Conservation (phyloP, 1,139 yeast genomes). For the Pichia sp. region DNA sequence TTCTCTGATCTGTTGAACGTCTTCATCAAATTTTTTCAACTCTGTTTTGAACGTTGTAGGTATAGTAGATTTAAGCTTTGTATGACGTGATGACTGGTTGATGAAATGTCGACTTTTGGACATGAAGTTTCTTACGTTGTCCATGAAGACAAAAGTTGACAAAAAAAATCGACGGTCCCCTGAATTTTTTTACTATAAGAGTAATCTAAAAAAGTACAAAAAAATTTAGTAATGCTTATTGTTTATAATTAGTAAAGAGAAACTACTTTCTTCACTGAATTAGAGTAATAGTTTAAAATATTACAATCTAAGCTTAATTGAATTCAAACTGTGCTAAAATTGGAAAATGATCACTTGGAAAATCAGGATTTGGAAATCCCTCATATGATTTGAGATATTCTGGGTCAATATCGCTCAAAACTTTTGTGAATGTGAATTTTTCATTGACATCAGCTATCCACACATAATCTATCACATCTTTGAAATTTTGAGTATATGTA, state of each 20-base stretch:
- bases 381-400: conserved; percentile 17
- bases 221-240: no score
- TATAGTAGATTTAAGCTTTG: not conserved
- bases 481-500: conserved; percentile 42
- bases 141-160: not conserved
- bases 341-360: conserved; percentile 41
- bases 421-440: conserved; percentile 26
- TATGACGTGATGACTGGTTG: not conserved
- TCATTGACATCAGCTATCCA: conserved; percentile 39
- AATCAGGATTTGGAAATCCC: conserved; percentile 37
- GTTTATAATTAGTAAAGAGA: no score
- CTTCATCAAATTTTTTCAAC: conserved; percentile 7
- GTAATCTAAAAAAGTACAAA: no score
- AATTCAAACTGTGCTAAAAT: conserved; percentile 27
- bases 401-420: conserved; percentile 27
- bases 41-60: conserved; percentile 5
- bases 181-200: no score
- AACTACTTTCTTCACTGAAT: no score
- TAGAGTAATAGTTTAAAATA: no score
- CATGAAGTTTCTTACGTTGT: no score
- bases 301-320: conserved; percentile 2
- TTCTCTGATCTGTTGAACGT: not conserved
- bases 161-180: not conserved
- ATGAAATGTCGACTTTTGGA: conserved; percentile 9
- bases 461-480: conserved; percentile 51